Evolutionary conservation across 2,329 filamentous ascomycete species (phyloP), one percentile per base, ranked within the genome.

Genomic region (Trichoderma sp.): DNA sequence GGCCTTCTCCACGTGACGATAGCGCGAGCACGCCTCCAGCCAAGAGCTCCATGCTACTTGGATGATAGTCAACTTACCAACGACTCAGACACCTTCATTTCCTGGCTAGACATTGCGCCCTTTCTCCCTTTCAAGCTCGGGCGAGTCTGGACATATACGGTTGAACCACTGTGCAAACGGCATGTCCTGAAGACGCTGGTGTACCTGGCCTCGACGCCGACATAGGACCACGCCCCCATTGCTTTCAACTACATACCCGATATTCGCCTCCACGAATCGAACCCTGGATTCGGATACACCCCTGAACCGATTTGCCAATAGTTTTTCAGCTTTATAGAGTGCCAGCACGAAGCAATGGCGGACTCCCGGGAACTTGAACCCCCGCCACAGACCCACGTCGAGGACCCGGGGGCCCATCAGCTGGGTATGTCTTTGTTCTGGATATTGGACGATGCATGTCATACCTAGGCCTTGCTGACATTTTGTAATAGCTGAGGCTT

Each of bases 381-480:
- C 72, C 80, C 80, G 24, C 76, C 76, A 57, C 78, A 80, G 53
- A 74, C 73, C 70, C 77, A 77, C 32, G 73, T 83, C 36, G 82
- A 84, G 57, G 88, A 90, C 75, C 84, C 88, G 63, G 89, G 89
- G 75, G 88, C 88, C 57, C 88, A 86, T 78, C 88, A 90, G 71
- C 82, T 90, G 86, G 89, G 90, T 78, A 39, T 75, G 53, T 15
- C 24, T 36, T 70, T 11, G 21, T 57, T 62, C 57, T 53, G 30
- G 57, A 24, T 60, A 21, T 21, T 47, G 32, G 14, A 43, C 34
- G 8, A n/a, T 69, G 18, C 39, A 28, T 28, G 11, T n/a, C 2
- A 51, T 53, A 30, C 57, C 24, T 12, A 21, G 34, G 32, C 18
- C 28, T 58, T 73, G 71, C 79, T 82, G 74, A 82, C 75, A 66